Conservation (phyloP, 164 flowering plant genomes). For the Aristolochia contorta region DNA sequence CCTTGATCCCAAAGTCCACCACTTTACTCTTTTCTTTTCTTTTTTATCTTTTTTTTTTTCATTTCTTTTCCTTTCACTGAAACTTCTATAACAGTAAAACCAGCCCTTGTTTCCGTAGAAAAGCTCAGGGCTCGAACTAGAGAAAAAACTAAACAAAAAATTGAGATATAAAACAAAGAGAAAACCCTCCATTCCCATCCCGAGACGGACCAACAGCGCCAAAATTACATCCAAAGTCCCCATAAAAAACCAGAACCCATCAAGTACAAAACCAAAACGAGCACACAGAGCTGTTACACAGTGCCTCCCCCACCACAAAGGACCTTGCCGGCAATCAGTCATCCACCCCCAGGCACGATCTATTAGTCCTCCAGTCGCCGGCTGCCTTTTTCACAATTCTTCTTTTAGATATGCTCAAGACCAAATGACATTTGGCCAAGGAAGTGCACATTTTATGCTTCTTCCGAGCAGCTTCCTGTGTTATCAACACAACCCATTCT, state of each 20-base stretch:
- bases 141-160: not conserved
- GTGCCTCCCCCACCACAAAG: not conserved
- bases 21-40: not conserved
- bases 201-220: not conserved
- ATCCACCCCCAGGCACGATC: not conserved
- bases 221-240: not conserved
- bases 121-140: not conserved
- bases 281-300: not conserved
- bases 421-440: too few species aligned
- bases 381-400: too few species aligned
- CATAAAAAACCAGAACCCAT: conserved; percentile 1
- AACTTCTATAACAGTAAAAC: not conserved
- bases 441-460: too few species aligned
- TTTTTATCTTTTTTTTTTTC: too few species aligned
- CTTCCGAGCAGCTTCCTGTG: not conserved
- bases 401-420: too few species aligned
- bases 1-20: not conserved
- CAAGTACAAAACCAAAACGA: not conserved
- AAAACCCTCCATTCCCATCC: not conserved
- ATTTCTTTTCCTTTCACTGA: not conserved
- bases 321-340: not conserved
- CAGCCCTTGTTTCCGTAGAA: not conserved
- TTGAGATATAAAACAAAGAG: not conserved
- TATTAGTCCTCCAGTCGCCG: not conserved
- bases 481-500: not conserved